phyloP scores from a whole-genome alignment of 805 yeast species.

The Ogataea pilisensis region DNA sequence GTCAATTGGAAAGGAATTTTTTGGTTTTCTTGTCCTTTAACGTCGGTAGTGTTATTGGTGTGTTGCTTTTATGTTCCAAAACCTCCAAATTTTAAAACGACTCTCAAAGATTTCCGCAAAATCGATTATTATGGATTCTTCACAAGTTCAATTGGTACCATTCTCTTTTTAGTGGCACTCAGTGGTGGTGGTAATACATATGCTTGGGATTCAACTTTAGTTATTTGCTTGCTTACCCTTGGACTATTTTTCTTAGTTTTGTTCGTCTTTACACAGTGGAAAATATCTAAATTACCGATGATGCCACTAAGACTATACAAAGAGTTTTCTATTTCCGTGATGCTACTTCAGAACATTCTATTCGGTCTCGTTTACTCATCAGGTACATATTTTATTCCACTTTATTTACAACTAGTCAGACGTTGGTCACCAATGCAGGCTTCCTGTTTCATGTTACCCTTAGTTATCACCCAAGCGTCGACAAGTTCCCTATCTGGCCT shows the following conservation, averaged over 20 bases:
- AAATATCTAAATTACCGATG: conserved; percentile 47
- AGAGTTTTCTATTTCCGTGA: conserved; percentile 31
- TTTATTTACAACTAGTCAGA: conserved; percentile 43
- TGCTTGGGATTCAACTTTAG: conserved; percentile 47
- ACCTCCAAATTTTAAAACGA: conserved; percentile 29
- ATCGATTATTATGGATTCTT: conserved; percentile 53
- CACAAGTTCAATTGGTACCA: conserved; percentile 43
- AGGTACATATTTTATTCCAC: conserved; percentile 45
- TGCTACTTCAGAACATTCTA: conserved; percentile 37
- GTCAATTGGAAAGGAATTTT: conserved; percentile 51
- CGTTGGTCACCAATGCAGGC: conserved; percentile 37
- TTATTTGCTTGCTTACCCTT: conserved; percentile 37
- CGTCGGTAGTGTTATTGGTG: conserved; percentile 29
- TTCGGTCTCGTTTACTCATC: conserved; percentile 48
- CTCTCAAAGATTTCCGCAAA: conserved; percentile 36
- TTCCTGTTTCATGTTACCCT: conserved; percentile 39
- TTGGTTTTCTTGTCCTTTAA: conserved; percentile 42
- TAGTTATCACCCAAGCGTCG: conserved; percentile 40
- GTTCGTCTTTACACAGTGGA: conserved; percentile 50
- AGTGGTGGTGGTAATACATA: conserved; percentile 60
- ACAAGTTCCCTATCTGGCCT: conserved; percentile 43
- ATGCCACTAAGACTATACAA: conserved; percentile 45
- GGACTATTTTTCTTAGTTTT: conserved; percentile 39
- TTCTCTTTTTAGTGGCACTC: conserved; percentile 50
- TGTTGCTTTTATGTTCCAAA: conserved; percentile 33